Evolutionary conservation across 129 eudicot genomes (phyloP).

Genomic region (Mikania micrantha): DNA sequence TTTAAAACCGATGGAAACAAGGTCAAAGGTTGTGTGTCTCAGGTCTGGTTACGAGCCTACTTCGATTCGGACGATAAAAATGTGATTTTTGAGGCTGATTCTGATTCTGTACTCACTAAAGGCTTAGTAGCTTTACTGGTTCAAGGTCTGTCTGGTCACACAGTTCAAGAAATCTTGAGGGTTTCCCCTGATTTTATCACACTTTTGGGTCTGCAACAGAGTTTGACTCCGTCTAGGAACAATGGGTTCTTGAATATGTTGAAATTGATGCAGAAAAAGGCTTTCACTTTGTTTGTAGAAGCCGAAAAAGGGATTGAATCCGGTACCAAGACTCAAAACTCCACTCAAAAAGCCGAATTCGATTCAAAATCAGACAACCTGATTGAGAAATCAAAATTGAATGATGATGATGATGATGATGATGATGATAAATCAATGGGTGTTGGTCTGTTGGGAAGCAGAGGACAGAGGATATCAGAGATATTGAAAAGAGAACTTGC

Average conservation of each 20-base stretch:
- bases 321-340: neutral
- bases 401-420: neutral
- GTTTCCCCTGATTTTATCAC: conserved; percentile 76
- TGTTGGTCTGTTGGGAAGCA: conserved; percentile 43
- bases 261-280: conserved; percentile 75
- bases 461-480: conserved; percentile 67
- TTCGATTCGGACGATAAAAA: conserved; percentile 34
- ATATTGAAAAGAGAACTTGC: conserved; percentile 44
- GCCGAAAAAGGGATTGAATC: conserved; percentile 37
- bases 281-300: conserved; percentile 55
- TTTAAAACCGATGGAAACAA: conserved; percentile 58
- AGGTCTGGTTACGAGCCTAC: conserved; percentile 87
- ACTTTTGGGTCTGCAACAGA: conserved; percentile 79
- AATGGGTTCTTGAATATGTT: conserved; percentile 94
- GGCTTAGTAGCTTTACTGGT: conserved; percentile 83
- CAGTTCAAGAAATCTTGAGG: conserved; percentile 51
- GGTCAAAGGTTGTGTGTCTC: conserved; percentile 92
- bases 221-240: conserved; percentile 78
- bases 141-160: conserved; percentile 70
- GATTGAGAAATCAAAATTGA: neutral
- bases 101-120: conserved; percentile 74
- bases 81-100: conserved; percentile 80
- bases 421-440: conserved; percentile 7
- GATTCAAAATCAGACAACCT: neutral
- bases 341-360: neutral